phyloP scores from a whole-genome alignment of 805 yeast species.

The Isabelozyma rhagii region DNA sequence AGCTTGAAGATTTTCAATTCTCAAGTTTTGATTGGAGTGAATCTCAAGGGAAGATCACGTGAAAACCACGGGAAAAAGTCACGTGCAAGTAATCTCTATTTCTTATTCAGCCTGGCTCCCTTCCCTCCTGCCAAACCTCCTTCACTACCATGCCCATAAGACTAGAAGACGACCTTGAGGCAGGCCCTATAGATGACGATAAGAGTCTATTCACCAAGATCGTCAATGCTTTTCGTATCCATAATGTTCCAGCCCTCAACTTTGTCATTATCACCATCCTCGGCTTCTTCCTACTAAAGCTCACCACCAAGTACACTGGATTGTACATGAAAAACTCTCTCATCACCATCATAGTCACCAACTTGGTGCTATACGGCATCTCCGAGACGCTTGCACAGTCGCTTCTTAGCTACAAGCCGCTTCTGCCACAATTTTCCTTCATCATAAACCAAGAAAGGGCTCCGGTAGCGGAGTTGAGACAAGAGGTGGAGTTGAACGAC shows the following conservation, averaged over 20 bases:
- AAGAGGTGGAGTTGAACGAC: background rate
- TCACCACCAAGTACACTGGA: constrained; percentile 56
- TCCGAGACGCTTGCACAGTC: constrained; percentile 90
- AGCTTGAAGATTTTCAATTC: constrained; percentile 13
- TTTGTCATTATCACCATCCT: constrained; percentile 49
- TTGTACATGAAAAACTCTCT: constrained; percentile 64
- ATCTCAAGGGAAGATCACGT: background rate
- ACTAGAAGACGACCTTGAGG: constrained; percentile 9
- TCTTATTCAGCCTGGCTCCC: background rate
- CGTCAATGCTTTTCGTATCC: constrained; percentile 34
- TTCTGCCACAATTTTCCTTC: constrained; percentile 19
- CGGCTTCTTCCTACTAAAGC: constrained; percentile 46
- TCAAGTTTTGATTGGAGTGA: constrained; percentile 35
- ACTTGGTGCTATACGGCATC: constrained; percentile 79
- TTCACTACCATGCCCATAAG: constrained; percentile 17
- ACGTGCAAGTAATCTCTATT: background rate
- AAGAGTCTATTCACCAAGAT: constrained; percentile 13
- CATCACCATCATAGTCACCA: constrained; percentile 77
- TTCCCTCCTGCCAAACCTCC: background rate
- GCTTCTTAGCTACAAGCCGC: constrained; percentile 31
- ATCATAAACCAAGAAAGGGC: constrained; percentile 6
- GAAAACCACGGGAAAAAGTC: background rate
- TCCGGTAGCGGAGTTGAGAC: background rate
- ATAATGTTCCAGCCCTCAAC: constrained; percentile 56
- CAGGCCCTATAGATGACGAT: background rate